Evolutionary conservation across 1,284 basidiomycete species (phyloP).

Genomic region (Leccinum brunneo-olivaceum): DNA sequence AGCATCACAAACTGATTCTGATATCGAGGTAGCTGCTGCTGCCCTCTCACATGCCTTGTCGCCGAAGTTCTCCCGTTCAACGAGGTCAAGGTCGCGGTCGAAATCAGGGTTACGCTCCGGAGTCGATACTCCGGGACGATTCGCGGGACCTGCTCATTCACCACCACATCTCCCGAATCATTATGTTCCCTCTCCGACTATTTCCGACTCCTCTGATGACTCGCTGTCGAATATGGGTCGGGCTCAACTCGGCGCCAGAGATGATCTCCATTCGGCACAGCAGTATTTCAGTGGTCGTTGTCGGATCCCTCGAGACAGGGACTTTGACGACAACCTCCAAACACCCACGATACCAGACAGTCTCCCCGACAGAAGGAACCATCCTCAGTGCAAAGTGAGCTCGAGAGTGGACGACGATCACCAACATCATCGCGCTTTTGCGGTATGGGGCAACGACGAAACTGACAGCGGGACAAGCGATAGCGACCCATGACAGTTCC

Average conservation of each 20-base stretch:
- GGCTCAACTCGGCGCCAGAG: slow-evolving; percentile 43
- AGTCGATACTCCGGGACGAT: slow-evolving; percentile 73
- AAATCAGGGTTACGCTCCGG: slow-evolving; percentile 47
- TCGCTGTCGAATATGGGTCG: slow-evolving; percentile 23
- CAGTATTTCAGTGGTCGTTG: slow-evolving; percentile 42
- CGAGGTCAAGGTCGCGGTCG: slow-evolving; percentile 40
- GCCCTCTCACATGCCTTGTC: slow-evolving; percentile 28
- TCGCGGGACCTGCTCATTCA: slow-evolving; percentile 56
- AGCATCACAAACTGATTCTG: slow-evolving; percentile 27
- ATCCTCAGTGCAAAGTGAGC: slow-evolving; percentile 32
- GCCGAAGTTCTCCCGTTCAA: slow-evolving; percentile 30
- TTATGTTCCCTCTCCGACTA: slow-evolving; percentile 38
- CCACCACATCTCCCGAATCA: slow-evolving; percentile 35
- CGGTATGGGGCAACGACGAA: slow-evolving; percentile 82
- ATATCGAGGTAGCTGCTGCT: slow-evolving; percentile 32
- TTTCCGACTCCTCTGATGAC: slow-evolving; percentile 33
- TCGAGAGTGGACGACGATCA: slow-evolving; percentile 35
- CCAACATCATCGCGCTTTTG: slow-evolving; percentile 58
- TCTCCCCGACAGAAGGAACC: slow-evolving; percentile 30
- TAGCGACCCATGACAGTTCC: slow-evolving; percentile 38
- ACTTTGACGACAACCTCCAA: slow-evolving; percentile 46
- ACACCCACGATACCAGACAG: slow-evolving; percentile 55
- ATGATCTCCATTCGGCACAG: slow-evolving; percentile 45
- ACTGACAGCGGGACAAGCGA: slow-evolving; percentile 79
- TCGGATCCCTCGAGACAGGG: slow-evolving; percentile 48